A percentile compares a stretch with the other conserved stretches of the same genome.
phyloP scores from a whole-genome alignment of 768 basidiomycete species.

The Solioccasus polychromus region DNA sequence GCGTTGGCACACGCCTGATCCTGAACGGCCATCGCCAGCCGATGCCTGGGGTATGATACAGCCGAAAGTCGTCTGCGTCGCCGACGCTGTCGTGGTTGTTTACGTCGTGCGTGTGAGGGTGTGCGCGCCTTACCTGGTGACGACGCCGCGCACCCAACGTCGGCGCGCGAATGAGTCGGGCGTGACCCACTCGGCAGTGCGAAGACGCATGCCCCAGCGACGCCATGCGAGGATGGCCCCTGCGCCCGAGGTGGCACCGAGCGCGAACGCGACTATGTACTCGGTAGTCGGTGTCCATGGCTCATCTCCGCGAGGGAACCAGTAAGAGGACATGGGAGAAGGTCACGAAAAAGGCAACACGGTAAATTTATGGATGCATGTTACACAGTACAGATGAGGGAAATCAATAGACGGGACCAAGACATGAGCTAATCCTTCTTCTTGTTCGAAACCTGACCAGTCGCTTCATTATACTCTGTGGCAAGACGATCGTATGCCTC shows the following conservation, averaged over 20 bases:
- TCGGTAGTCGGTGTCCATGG: neutral
- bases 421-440: conserved; percentile 50
- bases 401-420: no score
- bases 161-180: conserved; percentile 54
- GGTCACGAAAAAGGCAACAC: neutral
- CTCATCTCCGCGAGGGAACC: neutral
- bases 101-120: neutral
- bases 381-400: no score
- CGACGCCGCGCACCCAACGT: conserved; percentile 75
- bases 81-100: conserved; percentile 55
- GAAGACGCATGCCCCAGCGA: conserved; percentile 58
- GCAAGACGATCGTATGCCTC: conserved; percentile 82
- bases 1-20: conserved; percentile 59
- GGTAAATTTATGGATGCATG: no score
- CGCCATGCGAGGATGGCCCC: conserved; percentile 34
- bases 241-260: conserved; percentile 16
- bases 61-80: conserved; percentile 79
- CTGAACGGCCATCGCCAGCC: conserved; percentile 76
- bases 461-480: conserved; percentile 69
- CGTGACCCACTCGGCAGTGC: conserved; percentile 67
- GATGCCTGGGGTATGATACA: conserved; percentile 82
- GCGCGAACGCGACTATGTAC: conserved; percentile 7
- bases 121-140: conserved; percentile 58
- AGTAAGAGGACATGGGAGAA: neutral
- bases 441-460: conserved; percentile 60